Evolutionary conservation across 2,329 filamentous ascomycete genomes (phyloP).

Genomic region (Trichoderma arundinaceum): DNA sequence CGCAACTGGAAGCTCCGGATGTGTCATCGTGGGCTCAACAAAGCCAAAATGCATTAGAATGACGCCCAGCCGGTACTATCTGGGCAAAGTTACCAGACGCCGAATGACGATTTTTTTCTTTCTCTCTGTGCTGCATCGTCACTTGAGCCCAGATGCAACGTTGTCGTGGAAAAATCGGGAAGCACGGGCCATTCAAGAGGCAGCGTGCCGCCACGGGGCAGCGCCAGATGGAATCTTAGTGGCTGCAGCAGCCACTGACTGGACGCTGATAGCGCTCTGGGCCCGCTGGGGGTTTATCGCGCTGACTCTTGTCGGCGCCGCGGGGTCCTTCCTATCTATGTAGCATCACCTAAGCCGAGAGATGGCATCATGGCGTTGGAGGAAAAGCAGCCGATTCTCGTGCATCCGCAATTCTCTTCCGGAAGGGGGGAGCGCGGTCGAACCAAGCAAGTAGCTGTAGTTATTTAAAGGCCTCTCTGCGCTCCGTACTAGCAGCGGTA

Average conservation of each 20-base stretch:
- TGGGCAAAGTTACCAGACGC: background rate
- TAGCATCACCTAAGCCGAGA: too few species aligned
- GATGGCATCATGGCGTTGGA: too few species aligned
- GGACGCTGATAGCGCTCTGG: background rate
- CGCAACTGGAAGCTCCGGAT: slow-evolving; percentile 28
- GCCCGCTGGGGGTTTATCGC: background rate
- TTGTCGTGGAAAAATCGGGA: slow-evolving; percentile 28
- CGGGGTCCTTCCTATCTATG: too few species aligned
- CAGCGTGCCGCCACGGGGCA: slow-evolving; percentile 24
- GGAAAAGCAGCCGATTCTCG: too few species aligned
- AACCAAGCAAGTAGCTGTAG: background rate
- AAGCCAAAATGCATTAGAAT: background rate
- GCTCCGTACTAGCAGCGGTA: too few species aligned
- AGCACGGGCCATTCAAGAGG: slow-evolving; percentile 32
- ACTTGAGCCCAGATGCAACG: slow-evolving; percentile 30
- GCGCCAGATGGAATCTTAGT: background rate
- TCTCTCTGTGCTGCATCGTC: background rate
- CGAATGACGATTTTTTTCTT: background rate
- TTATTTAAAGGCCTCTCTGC: too few species aligned
- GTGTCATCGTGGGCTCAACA: slow-evolving; percentile 22
- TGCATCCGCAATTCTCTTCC: too few species aligned
- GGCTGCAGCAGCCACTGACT: background rate
- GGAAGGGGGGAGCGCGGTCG: background rate
- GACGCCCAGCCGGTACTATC: slow-evolving; percentile 4
- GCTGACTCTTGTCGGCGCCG: too few species aligned